Evolutionary conservation across 129 eudicot genomes (phyloP).

Genomic region (Pseudognaphalium luteoalbum): DNA sequence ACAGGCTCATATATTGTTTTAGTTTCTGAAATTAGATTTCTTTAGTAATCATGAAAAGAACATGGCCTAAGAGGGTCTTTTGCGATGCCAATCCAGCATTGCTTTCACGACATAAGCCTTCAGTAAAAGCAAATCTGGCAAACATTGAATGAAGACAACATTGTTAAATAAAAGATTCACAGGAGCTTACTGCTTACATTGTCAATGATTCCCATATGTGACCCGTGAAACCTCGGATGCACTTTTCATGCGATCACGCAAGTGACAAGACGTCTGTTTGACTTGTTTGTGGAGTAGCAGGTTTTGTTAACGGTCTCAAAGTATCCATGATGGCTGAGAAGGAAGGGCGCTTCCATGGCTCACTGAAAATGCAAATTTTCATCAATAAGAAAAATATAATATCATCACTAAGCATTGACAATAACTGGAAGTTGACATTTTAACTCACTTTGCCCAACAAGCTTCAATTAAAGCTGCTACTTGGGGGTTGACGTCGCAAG

Average conservation of each 20-base stretch:
- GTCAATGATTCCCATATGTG: constrained; percentile 5
- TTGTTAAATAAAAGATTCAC: background rate
- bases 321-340: constrained; percentile 68
- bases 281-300: constrained; percentile 44
- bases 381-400: background rate
- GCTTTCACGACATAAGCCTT: background rate
- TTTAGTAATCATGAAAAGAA: background rate
- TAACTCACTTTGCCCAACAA: constrained; percentile 83
- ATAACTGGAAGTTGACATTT: background rate
- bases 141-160: background rate
- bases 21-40: background rate
- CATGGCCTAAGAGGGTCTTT: background rate
- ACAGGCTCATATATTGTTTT: background rate
- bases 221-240: background rate
- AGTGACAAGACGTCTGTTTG: constrained; percentile 36
- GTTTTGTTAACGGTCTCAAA: constrained; percentile 40
- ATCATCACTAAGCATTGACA: background rate
- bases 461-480: constrained; percentile 74
- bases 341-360: constrained; percentile 76
- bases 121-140: background rate
- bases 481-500: constrained; percentile 67
- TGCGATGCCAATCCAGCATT: background rate
- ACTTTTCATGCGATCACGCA: background rate
- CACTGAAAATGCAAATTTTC: constrained; percentile 43
- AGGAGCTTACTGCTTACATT: constrained; percentile 15